Evolutionary conservation across 495 filamentous ascomycete genomes (phyloP).

Genomic region (Aspergillus coremiiformis): DNA sequence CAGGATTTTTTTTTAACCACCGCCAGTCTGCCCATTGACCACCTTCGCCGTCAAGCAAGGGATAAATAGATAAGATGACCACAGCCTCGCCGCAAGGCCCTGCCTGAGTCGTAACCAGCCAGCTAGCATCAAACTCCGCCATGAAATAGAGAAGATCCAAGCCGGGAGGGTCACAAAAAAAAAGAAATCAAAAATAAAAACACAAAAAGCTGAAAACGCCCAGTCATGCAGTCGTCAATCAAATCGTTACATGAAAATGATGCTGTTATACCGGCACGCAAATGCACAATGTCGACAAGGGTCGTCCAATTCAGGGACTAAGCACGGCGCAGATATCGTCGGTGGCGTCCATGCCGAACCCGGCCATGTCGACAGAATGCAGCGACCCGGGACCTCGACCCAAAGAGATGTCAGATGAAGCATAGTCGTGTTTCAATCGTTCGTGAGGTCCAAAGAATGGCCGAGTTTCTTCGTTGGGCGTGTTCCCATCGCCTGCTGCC

Average conservation of each 20-base stretch:
- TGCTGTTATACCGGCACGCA: slow-evolving; percentile 31
- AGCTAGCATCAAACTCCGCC: slow-evolving; percentile 31
- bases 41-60: background rate
- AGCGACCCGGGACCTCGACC: slow-evolving; percentile 41
- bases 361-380: slow-evolving; percentile 45
- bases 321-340: slow-evolving; percentile 35
- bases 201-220: slow-evolving; percentile 33
- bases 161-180: background rate
- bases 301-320: slow-evolving; percentile 30
- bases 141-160: slow-evolving; percentile 26
- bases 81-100: slow-evolving; percentile 7
- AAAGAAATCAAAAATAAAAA: slow-evolving; percentile 3
- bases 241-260: slow-evolving; percentile 41
- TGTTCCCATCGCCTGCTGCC: slow-evolving; percentile 42
- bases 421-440: slow-evolving; percentile 45
- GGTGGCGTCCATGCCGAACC: slow-evolving; percentile 36
- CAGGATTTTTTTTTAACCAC: background rate
- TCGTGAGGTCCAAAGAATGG: slow-evolving; percentile 44
- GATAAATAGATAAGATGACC: slow-evolving; percentile 4
- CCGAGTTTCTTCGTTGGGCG: slow-evolving; percentile 42
- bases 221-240: slow-evolving; percentile 44
- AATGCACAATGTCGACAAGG: slow-evolving; percentile 15
- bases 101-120: slow-evolving; percentile 32
- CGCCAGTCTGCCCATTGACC: background rate
- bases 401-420: slow-evolving; percentile 42